Base-by-base conservation (phyloP, 179 eudicot species). In the Spinacia oleracea region DNA sequence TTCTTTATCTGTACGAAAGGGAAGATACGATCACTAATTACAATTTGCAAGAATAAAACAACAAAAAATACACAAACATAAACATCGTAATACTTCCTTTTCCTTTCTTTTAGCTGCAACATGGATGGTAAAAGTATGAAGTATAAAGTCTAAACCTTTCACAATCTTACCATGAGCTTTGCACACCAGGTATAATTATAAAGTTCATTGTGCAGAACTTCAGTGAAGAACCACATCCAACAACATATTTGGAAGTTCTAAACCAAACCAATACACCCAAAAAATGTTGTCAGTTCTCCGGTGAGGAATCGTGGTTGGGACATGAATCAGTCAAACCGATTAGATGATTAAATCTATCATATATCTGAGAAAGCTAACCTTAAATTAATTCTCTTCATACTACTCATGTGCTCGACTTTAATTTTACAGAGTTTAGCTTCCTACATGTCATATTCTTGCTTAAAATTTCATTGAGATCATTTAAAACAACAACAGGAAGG, bases 1-100 rank as follows among this genome's bases (percentile, higher is more conserved):
- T 58, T 85, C 89, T 81, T 58, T 66, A 75, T 73, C 93, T 86
- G 78, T 70, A 82, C 23, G 9, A 56, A 58, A 58, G 20, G 25
- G 31, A 58, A 51, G 8, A 21, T 31, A 48, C 43, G 31, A 68
- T 77, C 14, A 80, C 0, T 68, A 58, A 27, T 40, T 73, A 14
- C 35, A 16, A 20, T 55, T 75, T 29, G 62, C 11, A 50, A 25
- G 42, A 21, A 11, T 21, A 0, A 16, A 73, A 12, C 25, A 27
- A 27, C n/a, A n/a, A 0, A 27, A 15, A 15, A n/a, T 0, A 5
- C 8, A 42, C 11, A 45, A 43, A 43, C 31, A 69, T 69, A 20
- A 34, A 20, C 6, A 23, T 23, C 4, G 1, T 69, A 42, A 23
- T 11, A 43, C 18, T 23, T 9, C 11, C n/a, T n/a, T n/a, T n/a